Percentiles rank a stretch among this genome's conserved stretches.
phyloP scores from a whole-genome alignment of 1,284 basidiomycete species.

The Sanghuangporus sanghuang region DNA sequence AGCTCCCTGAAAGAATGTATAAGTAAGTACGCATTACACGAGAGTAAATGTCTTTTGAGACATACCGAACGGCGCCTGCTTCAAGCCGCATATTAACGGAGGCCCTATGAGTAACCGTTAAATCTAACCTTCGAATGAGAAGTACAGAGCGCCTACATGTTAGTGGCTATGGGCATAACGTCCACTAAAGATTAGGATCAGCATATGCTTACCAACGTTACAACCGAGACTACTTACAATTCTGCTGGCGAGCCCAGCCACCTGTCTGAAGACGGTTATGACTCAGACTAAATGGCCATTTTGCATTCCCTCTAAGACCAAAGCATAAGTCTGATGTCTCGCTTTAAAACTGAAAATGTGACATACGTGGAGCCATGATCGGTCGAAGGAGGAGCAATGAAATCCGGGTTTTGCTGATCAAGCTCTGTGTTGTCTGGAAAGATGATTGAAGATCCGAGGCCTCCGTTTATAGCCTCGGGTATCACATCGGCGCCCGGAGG shows the following conservation, averaged over 20 bases:
- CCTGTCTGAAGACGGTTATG: slow-evolving; percentile 66
- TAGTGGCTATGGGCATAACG: slow-evolving; percentile 56
- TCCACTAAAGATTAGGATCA: slow-evolving; percentile 31
- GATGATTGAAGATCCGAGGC: slow-evolving; percentile 33
- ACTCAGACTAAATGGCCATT: slow-evolving; percentile 68
- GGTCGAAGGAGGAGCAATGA: slow-evolving; percentile 60
- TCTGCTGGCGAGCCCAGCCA: slow-evolving; percentile 72
- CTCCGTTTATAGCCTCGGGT: slow-evolving; percentile 32
- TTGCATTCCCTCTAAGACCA: slow-evolving; percentile 46
- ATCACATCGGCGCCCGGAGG: slow-evolving; percentile 25
- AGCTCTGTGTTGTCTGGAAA: slow-evolving; percentile 52
- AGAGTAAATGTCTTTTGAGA: not conserved
- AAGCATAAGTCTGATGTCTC: not conserved
- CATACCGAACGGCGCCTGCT: slow-evolving; percentile 57
- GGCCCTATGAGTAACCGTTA: slow-evolving; percentile 36
- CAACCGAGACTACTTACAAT: slow-evolving; percentile 34
- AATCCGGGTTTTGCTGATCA: slow-evolving; percentile 54
- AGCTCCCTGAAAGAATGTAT: slow-evolving; percentile 45
- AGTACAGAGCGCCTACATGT: slow-evolving; percentile 28
- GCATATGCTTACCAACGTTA: not conserved
- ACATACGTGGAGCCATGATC: slow-evolving; percentile 60
- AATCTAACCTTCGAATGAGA: not conserved
- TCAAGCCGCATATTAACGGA: slow-evolving; percentile 69
- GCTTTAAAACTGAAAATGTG: not conserved
- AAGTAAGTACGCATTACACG: not conserved